These are phyloP conservation scores for Podaxis pistillaris DNA, from an alignment of 768 basidiomycete species.

Conservation along the genomic window DNA sequence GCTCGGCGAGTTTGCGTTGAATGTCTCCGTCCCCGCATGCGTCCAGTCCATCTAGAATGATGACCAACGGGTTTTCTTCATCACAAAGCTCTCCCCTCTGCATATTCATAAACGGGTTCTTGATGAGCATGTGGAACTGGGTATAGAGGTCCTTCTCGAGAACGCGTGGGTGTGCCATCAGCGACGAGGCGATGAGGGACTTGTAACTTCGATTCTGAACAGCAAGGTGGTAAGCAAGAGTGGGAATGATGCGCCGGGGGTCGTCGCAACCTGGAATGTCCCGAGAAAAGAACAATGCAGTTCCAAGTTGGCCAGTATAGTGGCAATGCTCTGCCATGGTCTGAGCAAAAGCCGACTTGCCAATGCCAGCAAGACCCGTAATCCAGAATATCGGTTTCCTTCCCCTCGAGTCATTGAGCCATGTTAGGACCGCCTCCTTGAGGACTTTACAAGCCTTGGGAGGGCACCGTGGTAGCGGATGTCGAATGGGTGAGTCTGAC, in stretches of 20 bases:
- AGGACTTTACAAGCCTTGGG: not conserved
- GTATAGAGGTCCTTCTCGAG: not conserved
- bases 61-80: not conserved
- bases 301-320: not conserved
- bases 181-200: not conserved
- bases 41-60: constrained; percentile 3
- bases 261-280: not conserved
- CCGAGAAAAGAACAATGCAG: not conserved
- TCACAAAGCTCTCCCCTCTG: not conserved
- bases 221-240: not conserved
- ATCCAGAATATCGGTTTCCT: not conserved
- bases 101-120: not conserved
- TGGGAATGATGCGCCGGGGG: not conserved
- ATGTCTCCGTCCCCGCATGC: not conserved
- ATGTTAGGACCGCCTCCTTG: not conserved
- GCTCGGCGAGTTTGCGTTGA: not conserved
- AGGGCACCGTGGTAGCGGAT: not conserved
- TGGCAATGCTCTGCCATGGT: constrained; percentile 2
- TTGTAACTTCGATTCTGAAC: not conserved
- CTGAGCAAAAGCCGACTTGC: not conserved
- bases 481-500: not conserved
- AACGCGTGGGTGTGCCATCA: not conserved
- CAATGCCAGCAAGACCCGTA: constrained; percentile 1
- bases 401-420: not conserved
- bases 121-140: not conserved